A percentile compares a stretch with the other conserved stretches of the same genome.
Evolutionary conservation across 2,329 filamentous ascomycete genomes (phyloP).

Genomic region (Botrytis medusae): DNA sequence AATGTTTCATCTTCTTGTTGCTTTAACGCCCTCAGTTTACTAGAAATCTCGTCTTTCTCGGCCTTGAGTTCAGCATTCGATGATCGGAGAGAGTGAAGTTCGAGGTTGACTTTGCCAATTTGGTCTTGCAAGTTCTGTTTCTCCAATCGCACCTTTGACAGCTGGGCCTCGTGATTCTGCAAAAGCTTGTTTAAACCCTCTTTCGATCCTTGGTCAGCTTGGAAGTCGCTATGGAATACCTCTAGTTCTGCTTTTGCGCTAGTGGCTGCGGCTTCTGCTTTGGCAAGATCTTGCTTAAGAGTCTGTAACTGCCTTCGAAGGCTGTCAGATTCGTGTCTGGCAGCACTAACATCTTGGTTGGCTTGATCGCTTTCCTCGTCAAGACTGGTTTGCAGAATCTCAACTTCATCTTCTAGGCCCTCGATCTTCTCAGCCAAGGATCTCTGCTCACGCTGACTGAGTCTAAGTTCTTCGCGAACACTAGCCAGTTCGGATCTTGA

Average conservation of each 20-base stretch:
- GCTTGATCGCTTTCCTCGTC: constrained; percentile 62
- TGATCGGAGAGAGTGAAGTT: constrained; percentile 59
- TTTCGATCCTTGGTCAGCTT: constrained; percentile 44
- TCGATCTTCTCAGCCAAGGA: constrained; percentile 64
- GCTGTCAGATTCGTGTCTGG: constrained; percentile 45
- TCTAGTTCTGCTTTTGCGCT: constrained; percentile 38
- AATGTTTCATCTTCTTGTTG: constrained; percentile 59
- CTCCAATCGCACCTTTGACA: constrained; percentile 58
- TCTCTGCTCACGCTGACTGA: constrained; percentile 63
- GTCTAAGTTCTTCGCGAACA: constrained; percentile 68
- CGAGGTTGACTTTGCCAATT: constrained; percentile 56
- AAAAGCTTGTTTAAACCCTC: constrained; percentile 57
- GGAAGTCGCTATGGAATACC: constrained; percentile 35
- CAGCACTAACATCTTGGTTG: constrained; percentile 47
- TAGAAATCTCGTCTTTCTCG: constrained; percentile 66
- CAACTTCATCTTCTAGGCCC: constrained; percentile 72
- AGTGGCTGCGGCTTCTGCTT: constrained; percentile 35
- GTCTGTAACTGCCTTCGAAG: constrained; percentile 47
- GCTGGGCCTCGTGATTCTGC: constrained; percentile 56
- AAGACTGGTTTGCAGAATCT: constrained; percentile 60
- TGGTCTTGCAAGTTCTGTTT: constrained; percentile 64
- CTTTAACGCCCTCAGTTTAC: constrained; percentile 55
- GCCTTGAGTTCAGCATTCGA: constrained; percentile 58
- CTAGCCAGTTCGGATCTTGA: constrained; percentile 65
- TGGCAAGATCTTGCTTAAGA: constrained; percentile 39